Percentiles rank a stretch among this genome's conserved stretches.
Conservation (phyloP, 2,329 filamentous ascomycete species). For the Lachnellula arida region DNA sequence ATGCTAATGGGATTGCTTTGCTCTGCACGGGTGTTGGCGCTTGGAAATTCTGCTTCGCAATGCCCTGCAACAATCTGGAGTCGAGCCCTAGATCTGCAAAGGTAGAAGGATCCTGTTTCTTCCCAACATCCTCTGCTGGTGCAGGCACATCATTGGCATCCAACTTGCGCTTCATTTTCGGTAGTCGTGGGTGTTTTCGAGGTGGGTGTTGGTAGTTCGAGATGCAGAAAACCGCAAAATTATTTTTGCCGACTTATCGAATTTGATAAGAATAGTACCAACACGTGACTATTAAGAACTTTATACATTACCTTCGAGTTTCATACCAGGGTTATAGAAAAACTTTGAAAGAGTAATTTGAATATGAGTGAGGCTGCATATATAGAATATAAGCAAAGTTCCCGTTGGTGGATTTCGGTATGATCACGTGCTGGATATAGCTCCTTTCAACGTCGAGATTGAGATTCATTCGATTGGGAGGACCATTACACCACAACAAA, state of each 20-base stretch:
- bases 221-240: background rate
- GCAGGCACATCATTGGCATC: constrained; percentile 50
- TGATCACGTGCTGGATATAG: too few relatives aligned
- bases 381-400: too few relatives aligned
- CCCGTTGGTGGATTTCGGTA: too few relatives aligned
- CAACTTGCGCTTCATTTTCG: constrained; percentile 57
- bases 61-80: constrained; percentile 76
- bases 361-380: too few relatives aligned
- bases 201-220: background rate
- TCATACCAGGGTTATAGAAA: too few relatives aligned
- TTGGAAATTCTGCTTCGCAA: constrained; percentile 78
- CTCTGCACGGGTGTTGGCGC: constrained; percentile 86
- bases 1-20: constrained; percentile 79
- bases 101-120: constrained; percentile 35
- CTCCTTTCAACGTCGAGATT: too few relatives aligned
- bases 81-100: constrained; percentile 81
- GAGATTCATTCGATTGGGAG: too few relatives aligned
- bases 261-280: too few relatives aligned
- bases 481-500: too few relatives aligned
- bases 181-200: background rate
- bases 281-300: background rate
- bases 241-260: background rate
- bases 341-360: too few relatives aligned
- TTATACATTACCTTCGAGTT: too few relatives aligned
- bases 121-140: constrained; percentile 29